Evolutionary conservation across 495 filamentous ascomycete genomes (phyloP), one percentile per base, ranked within the genome.

Genomic region (Jackrogersella minutella): DNA sequence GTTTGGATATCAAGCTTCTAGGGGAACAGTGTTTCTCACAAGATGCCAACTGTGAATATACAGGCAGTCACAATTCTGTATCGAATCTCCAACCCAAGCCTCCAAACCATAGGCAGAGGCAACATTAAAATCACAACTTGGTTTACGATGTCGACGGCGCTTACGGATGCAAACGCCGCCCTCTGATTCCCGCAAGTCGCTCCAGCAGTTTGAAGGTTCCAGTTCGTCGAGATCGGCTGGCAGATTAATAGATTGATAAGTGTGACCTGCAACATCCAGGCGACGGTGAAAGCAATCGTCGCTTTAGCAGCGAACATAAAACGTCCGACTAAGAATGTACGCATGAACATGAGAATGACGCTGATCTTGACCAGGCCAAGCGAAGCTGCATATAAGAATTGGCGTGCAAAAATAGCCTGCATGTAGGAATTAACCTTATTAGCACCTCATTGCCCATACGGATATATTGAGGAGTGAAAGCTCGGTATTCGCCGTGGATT

Each of bases 61-160:
- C 70, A 69, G 6, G 55, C 71, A 11, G 76, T 66, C 0, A 68
- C 52, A 24, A 76, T 33, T 49, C 75, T 77, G 54, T 78, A 73
- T 1, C 61, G 60, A 24, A 8, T 69, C 9, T 72, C 64, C 65
- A 77, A 74, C 26, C 74, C 73, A 5, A 79, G 49, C 1, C 46
- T 62, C 68, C 68, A 73, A 46, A 80, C 65, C 55, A 75, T 73
- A 6, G 78, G 78, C 8, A 80, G 64, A 2, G 78, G 78, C 1
- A 80, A 36, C 47, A 64, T 68, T 4, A 80, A 44, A 30, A 80
- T 76, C 7, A 73, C 61, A 3, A 80, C 62, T 31, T 80, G 76
- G 17, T 73, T 77, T 16, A 77, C 22, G 3, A 81, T 28, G 16
- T 70, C 49, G 10, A 70, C 26, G 24, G 67, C 47, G 17, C 62